phyloP scores from a whole-genome alignment of 2,329 filamentous ascomycete genomes.

The Monilinia fructicola region DNA sequence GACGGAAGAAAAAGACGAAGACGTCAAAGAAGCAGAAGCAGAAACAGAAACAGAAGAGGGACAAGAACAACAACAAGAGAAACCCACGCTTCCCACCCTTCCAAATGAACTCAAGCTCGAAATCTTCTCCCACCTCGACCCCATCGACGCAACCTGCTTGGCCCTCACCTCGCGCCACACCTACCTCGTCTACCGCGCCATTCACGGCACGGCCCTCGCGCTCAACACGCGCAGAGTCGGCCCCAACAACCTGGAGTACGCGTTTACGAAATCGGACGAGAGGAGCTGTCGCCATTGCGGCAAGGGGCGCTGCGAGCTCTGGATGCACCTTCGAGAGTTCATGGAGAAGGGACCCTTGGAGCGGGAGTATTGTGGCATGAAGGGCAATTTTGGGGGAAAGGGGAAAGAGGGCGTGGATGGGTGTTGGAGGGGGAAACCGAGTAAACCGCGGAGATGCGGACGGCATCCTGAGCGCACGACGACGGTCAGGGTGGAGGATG shows the following conservation, averaged over 20 bases:
- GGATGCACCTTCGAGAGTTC: constrained; percentile 61
- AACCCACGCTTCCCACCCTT: constrained; percentile 40
- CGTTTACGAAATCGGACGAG: constrained; percentile 61
- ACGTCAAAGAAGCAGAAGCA: constrained; percentile 17
- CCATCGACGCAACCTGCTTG: constrained; percentile 62
- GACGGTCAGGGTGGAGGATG: constrained; percentile 34
- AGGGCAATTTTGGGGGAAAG: constrained; percentile 54
- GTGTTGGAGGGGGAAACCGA: constrained; percentile 61
- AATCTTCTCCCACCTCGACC: constrained; percentile 62
- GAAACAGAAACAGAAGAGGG: constrained; percentile 28
- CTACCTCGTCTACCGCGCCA: constrained; percentile 57
- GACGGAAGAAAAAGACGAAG: constrained; percentile 31
- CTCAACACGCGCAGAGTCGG: constrained; percentile 57
- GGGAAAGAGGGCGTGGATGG: constrained; percentile 47
- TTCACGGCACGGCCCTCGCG: constrained; percentile 54
- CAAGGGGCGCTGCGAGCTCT: constrained; percentile 60
- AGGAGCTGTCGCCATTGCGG: constrained; percentile 64
- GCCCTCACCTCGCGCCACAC: constrained; percentile 58
- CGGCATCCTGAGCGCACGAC: constrained; percentile 47
- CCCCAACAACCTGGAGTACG: constrained; percentile 63
- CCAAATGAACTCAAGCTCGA: constrained; percentile 60
- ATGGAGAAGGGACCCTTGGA: constrained; percentile 50
- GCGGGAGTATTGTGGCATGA: constrained; percentile 60
- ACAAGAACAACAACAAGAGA: background rate
- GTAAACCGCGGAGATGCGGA: constrained; percentile 58